Evolutionary conservation across 1,284 basidiomycete genomes (phyloP), one percentile per base, ranked within the genome.

Genomic region (Naganishia sp.): DNA sequence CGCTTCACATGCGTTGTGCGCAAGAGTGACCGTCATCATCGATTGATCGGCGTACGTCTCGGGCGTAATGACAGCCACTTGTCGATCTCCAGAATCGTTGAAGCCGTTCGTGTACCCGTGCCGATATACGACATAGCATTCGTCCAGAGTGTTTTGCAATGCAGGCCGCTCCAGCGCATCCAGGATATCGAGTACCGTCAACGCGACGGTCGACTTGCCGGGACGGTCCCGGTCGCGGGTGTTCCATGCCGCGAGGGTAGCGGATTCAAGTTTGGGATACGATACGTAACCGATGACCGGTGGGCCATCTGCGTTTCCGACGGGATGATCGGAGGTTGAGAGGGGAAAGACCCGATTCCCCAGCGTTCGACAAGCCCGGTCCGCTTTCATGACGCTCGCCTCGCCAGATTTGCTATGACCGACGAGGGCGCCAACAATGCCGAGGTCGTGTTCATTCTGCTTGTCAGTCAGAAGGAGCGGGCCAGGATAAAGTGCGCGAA

Each of bases 381-480:
- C 15, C 23, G 15, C 33, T 1, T 68, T 64, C 48, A 69, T 71
- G 45, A 75, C 64, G 3, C 60, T 66, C 3, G 42, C 28, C 1
- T 25, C 15, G 0, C 73, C 72, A 6, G 39, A 31, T 33, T 64
- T 68, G 15, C 43, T 54, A 31, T 23, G 45, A 1, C 45, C 67
- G 1, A 63, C 66, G 23, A 77, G 60, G 10, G 65, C 60, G 5
- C 36, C 23, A 0, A 75, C 53, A 0, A 76, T 61, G 0, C 25
- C 33, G 11, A 49, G 11, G 55, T 75, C 72, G 31, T 72, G 65
- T 54, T 69, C 36, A 13, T 65, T 70, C 3, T 70, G 69, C n/a
- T 70, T 71, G 55, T 77, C 76, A 18, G 73, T 72, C 7, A 77
- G 59, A 2, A 77, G 61, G 13, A 72, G 56, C 11, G 75, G 75